Evolutionary conservation across 176 grass and related monocot genomes (phyloP).

Genomic region (Elymus sibiricus): DNA sequence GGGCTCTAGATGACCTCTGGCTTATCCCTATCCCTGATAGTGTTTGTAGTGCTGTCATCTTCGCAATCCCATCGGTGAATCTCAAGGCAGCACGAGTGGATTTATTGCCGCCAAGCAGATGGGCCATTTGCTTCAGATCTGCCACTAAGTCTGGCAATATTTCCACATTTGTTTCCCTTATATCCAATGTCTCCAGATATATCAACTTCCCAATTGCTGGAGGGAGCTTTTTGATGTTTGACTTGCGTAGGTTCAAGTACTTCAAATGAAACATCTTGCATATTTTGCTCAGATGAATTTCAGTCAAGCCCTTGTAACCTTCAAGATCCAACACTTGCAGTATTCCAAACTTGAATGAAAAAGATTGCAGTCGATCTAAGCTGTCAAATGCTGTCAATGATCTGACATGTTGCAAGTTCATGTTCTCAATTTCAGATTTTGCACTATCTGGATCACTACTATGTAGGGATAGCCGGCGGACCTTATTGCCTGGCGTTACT

Average conservation of each 20-base stretch:
- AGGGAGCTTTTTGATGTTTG: too few species aligned
- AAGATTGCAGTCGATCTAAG: background rate
- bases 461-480: background rate
- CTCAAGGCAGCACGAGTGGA: too few species aligned
- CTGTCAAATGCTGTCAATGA: background rate
- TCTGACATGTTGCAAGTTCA: conserved; percentile 18
- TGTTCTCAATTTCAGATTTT: background rate
- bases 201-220: too few species aligned
- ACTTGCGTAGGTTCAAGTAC: conserved; percentile 3
- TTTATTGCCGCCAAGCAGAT: too few species aligned
- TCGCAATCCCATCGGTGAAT: too few species aligned
- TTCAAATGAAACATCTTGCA: conserved; percentile 27
- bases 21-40: too few species aligned
- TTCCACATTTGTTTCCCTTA: too few species aligned
- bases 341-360: background rate
- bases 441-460: background rate
- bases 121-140: too few species aligned
- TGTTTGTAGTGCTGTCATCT: too few species aligned
- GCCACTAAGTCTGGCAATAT: too few species aligned
- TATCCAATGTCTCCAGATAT: too few species aligned
- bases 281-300: background rate
- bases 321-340: conserved; percentile 30
- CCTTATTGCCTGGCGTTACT: conserved; percentile 5
- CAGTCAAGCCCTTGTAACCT: background rate
- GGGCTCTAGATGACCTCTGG: too few species aligned